phyloP scores from a whole-genome alignment of 495 filamentous ascomycete species.

The Ascobolus immersus region DNA sequence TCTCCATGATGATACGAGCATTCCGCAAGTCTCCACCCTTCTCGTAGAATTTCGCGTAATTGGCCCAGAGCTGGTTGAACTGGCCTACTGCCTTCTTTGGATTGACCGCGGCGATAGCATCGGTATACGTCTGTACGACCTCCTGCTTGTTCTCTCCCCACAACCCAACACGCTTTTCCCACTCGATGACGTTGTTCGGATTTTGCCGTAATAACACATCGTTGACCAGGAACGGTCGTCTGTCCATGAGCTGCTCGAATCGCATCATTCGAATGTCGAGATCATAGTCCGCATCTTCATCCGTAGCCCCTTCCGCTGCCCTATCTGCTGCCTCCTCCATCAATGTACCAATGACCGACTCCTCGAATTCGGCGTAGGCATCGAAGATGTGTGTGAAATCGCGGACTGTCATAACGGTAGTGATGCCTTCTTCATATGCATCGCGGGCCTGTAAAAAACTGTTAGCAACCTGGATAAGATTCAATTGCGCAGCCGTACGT shows the following conservation, averaged over 20 bases:
- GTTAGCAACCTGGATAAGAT: slow-evolving; percentile 2
- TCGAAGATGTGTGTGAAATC: slow-evolving; percentile 96
- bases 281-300: slow-evolving; percentile 81
- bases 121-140: slow-evolving; percentile 82
- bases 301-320: slow-evolving; percentile 51
- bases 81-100: slow-evolving; percentile 87
- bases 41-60: slow-evolving; percentile 96
- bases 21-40: slow-evolving; percentile 60
- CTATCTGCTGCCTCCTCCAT: slow-evolving; percentile 71
- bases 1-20: slow-evolving; percentile 82
- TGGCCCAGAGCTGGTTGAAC: slow-evolving; percentile 87
- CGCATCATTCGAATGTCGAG: slow-evolving; percentile 93
- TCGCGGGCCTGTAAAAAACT: slow-evolving; percentile 38
- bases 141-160: slow-evolving; percentile 88
- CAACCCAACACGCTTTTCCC: slow-evolving; percentile 82
- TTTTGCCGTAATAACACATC: slow-evolving; percentile 91
- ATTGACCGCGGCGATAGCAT: slow-evolving; percentile 74
- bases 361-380: slow-evolving; percentile 87
- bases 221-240: slow-evolving; percentile 86
- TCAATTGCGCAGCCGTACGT: neutral
- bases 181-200: slow-evolving; percentile 86
- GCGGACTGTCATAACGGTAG: slow-evolving; percentile 95
- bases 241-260: slow-evolving; percentile 95
- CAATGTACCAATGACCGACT: slow-evolving; percentile 70
- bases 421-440: slow-evolving; percentile 89